Percentiles rank a stretch among this genome's conserved stretches.
phyloP scores from a whole-genome alignment of 768 basidiomycete genomes.

The Russula sp. region DNA sequence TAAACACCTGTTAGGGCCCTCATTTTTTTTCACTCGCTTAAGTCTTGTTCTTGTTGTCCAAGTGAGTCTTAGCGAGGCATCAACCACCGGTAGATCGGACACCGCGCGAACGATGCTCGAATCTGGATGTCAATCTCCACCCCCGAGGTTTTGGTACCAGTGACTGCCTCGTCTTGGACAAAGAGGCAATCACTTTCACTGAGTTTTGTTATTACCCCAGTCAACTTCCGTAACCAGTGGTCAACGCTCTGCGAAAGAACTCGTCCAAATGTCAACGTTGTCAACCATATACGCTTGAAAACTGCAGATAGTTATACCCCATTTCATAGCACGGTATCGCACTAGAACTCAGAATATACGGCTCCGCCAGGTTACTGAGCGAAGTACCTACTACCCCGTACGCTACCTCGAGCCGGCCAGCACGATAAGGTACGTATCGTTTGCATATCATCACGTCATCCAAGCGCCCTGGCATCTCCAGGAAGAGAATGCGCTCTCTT shows the following conservation, averaged over 20 bases:
- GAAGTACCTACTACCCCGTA: background rate
- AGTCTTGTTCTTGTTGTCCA: background rate
- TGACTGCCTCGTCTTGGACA: background rate
- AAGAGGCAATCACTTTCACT: background rate
- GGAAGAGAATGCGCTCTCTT: background rate
- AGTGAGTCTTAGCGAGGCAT: background rate
- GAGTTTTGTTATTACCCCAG: background rate
- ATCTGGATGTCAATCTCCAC: background rate
- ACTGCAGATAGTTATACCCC: background rate
- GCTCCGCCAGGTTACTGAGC: background rate
- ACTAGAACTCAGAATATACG: background rate
- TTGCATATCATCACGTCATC: background rate
- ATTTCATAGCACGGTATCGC: background rate
- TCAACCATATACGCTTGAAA: background rate
- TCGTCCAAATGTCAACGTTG: background rate
- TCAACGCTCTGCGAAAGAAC: background rate
- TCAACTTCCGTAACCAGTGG: background rate
- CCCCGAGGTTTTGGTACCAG: background rate
- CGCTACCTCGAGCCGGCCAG: background rate
- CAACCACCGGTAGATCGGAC: background rate
- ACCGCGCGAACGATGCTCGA: background rate
- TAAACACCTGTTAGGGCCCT: constrained; percentile 1
- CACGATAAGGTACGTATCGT: background rate
- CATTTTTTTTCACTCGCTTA: background rate
- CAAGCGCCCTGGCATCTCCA: background rate